Base-by-base conservation (phyloP, 352 stramenopile genomes). In the Blastocystis sp. region DNA sequence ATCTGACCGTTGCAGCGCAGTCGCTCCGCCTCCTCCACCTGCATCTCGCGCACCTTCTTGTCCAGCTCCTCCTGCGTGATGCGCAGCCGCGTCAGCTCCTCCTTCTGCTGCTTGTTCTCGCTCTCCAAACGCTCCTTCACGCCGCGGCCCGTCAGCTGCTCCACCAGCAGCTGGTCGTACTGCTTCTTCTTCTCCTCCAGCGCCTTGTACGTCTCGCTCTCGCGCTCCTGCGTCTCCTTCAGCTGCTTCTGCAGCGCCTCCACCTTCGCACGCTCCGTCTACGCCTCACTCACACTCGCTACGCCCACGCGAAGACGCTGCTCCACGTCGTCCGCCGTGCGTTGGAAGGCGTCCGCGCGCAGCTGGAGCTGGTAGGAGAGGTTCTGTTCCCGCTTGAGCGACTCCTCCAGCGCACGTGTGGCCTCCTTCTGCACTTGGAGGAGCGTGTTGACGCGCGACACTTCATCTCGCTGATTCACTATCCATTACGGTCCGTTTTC, bases 101-200 rank as follows among this genome's bases (percentile, higher is more conserved):
- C 16, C 37, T 39, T 62, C 55, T 65, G 35, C n/a, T 9, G 39
- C 50, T 63, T 51, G 21, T 26, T 67, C 71, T 81, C 71, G 0
- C n/a, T 50, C 59, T 81, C 21, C 33, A 81, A 33, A 4, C 71
- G 39, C 59, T 81, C 71, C 3, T 61, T 59, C 19, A n/a, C 21
- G 21, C 12, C 26, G 13, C 35, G 29, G 26, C 39, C 71, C 3
- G 10, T 37, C 45, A 81, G 26, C 71, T 81, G 71, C 37, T 59
- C 50, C 59, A 81, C 71, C 26, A 81, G 41, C 39, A 81, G 71
- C 45, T 41, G 24, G 50, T 81, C 71, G 59, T 81, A 81, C 21
- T 9, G n/a, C 26, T 66, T 65, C n/a, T 51, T n/a, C 37, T 63
- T 81, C 37, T 62, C 71, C 37, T 81, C 71, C 37, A 81, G 37